Evolutionary conservation across 768 basidiomycete genomes (phyloP).

Genomic region (Rhizopogon vulgaris): DNA sequence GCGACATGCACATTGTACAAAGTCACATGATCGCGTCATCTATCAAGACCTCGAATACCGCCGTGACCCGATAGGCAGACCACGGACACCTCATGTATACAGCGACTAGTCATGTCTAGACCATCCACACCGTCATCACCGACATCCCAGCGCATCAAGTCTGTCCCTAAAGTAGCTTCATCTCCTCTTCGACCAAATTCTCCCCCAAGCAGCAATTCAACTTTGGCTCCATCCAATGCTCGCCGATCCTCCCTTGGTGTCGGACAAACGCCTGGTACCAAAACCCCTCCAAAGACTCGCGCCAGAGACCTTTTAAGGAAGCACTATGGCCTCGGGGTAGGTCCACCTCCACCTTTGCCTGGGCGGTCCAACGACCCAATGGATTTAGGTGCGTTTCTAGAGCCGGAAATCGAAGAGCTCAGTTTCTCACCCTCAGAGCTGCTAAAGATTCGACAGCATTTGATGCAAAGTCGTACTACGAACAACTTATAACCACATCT

Average conservation of each 20-base stretch:
- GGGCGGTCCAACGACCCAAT: constrained; percentile 66
- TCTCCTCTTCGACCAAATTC: constrained; percentile 43
- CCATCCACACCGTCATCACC: constrained; percentile 9
- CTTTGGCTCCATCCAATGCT: constrained; percentile 8
- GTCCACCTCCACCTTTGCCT: constrained; percentile 55
- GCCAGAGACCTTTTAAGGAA: constrained; percentile 77
- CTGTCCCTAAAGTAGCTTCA: constrained; percentile 29
- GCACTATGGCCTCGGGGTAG: constrained; percentile 82
- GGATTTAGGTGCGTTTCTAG: constrained; percentile 57
- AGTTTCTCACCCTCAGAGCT: background rate
- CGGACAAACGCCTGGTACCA: constrained; percentile 17
- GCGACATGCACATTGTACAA: background rate
- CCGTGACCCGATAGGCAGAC: background rate
- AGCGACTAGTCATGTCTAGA: background rate
- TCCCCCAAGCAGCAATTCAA: constrained; percentile 19
- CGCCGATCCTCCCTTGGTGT: constrained; percentile 9
- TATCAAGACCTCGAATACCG: background rate
- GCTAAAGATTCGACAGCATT: constrained; percentile 70
- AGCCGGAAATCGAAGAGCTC: background rate
- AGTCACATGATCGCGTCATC: constrained; percentile 22
- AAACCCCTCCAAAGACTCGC: constrained; percentile 39
- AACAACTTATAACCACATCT: constrained; percentile 78
- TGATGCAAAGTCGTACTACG: constrained; percentile 79
- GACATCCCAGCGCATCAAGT: constrained; percentile 14
- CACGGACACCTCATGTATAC: background rate